Percentiles rank a stretch among this genome's conserved stretches.
These are phyloP conservation scores for Grammothele lineata DNA, from an alignment of 768 basidiomycete genomes.

Conservation along the genomic window DNA sequence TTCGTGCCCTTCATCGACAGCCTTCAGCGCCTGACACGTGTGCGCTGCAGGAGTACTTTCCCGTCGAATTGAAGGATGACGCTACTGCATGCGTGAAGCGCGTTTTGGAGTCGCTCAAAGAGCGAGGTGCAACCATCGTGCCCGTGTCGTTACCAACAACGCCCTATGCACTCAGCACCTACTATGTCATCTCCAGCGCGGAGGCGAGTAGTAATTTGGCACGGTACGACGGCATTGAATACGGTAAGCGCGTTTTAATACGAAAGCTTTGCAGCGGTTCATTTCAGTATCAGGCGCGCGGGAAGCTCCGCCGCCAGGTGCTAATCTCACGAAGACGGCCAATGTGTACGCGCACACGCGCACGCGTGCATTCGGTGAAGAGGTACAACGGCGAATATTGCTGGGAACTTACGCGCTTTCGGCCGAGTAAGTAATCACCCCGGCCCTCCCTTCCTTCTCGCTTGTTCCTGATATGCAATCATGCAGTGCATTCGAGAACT, in stretches of 20 bases:
- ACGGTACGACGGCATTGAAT: constrained; percentile 84
- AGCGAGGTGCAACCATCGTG: constrained; percentile 60
- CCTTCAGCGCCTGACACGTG: too few relatives aligned
- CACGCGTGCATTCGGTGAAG: constrained; percentile 69
- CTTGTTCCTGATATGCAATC: too few relatives aligned
- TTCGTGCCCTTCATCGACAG: background rate
- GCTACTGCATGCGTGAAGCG: constrained; percentile 43
- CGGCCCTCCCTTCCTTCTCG: too few relatives aligned
- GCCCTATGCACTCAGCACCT: constrained; percentile 78
- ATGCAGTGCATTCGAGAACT: constrained; percentile 91
- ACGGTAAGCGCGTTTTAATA: constrained; percentile 45
- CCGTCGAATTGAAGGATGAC: constrained; percentile 50
- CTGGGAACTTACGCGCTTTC: constrained; percentile 89
- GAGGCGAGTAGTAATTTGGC: constrained; percentile 93
- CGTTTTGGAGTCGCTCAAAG: constrained; percentile 38
- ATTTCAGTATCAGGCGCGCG: constrained; percentile 42
- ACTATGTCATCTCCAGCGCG: constrained; percentile 93
- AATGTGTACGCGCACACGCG: constrained; percentile 64
- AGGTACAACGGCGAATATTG: constrained; percentile 83
- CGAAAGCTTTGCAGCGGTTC: too few relatives aligned
- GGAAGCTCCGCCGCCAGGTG: constrained; percentile 36
- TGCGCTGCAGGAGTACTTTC: constrained; percentile 82
- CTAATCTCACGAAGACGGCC: constrained; percentile 45
- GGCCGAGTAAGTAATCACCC: constrained; percentile 84
- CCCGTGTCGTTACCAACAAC: constrained; percentile 73